Evolutionary conservation across 2,329 filamentous ascomycete species (phyloP).

Genomic region (Fusarium marasasianum): DNA sequence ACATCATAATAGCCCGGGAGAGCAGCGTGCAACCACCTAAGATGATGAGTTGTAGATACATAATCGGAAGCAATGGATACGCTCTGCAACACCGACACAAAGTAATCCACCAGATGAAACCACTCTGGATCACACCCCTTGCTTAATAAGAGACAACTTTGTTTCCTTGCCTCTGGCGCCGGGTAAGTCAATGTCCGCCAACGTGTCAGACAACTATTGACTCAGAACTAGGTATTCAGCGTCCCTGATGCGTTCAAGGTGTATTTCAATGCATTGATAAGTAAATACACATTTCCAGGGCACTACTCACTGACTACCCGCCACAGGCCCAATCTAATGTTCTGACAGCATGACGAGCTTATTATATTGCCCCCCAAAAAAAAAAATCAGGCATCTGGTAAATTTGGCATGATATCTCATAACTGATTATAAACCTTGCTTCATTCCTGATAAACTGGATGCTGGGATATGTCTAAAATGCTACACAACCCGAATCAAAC

Average conservation of each 20-base stretch:
- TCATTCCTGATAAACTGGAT: conserved; percentile 2
- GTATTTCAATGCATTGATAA: conserved; percentile 2
- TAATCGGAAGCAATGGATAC: background rate
- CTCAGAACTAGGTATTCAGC: background rate
- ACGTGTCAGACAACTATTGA: conserved; percentile 29
- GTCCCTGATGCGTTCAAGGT: background rate
- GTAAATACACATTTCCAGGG: background rate
- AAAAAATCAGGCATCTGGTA: background rate
- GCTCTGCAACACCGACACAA: conserved; percentile 12
- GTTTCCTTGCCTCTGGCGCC: conserved; percentile 5
- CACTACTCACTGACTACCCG: background rate
- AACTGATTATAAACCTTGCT: background rate
- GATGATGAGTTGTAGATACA: background rate
- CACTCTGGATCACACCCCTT: conserved; percentile 18
- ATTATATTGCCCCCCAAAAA: conserved; percentile 1
- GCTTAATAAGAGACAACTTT: conserved; percentile 9
- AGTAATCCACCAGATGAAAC: conserved; percentile 24
- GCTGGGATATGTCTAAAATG: conserved; percentile 6
- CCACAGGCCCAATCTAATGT: background rate
- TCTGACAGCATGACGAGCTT: background rate
- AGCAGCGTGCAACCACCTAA: background rate
- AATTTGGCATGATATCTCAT: background rate
- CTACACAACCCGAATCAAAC: conserved; percentile 1
- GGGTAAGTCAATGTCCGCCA: conserved; percentile 12
- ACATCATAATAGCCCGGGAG: background rate